A percentile compares a stretch with the other conserved stretches of the same genome.
Evolutionary conservation across 345 rosid species (phyloP).

Genomic region (Melaleuca quinquenervia): DNA sequence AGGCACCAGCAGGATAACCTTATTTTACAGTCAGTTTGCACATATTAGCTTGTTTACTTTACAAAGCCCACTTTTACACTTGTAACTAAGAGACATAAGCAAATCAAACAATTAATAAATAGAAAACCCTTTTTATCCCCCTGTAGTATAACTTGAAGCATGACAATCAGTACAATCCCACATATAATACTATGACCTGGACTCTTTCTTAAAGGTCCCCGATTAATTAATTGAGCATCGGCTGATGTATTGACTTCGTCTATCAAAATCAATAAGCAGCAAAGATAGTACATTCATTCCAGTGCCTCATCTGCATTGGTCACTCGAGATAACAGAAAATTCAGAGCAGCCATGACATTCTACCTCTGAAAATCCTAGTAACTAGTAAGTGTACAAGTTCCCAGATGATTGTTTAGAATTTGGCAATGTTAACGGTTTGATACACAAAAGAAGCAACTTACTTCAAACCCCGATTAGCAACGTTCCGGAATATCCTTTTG

Average conservation of each 20-base stretch:
- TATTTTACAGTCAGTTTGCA: neutral
- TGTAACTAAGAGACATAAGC: neutral
- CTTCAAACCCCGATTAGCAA: conserved; percentile 23
- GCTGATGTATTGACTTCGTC: neutral
- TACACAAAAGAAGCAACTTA: conserved; percentile 1
- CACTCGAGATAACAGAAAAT: neutral
- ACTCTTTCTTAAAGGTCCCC: neutral
- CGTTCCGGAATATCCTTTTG: conserved; percentile 27
- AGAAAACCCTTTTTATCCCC: neutral
- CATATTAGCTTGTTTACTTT: neutral
- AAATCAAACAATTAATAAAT: neutral
- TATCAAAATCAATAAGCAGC: neutral
- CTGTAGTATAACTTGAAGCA: neutral
- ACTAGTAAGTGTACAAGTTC: neutral
- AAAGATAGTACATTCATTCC: too few relatives aligned
- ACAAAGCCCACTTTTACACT: neutral
- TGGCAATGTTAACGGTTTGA: neutral
- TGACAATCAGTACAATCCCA: neutral
- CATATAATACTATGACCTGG: neutral
- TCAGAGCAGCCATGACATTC: neutral
- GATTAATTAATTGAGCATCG: neutral
- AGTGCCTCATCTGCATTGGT: neutral
- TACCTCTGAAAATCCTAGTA: neutral
- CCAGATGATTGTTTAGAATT: neutral
- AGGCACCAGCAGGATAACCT: neutral